These are phyloP conservation scores for Kurtzmaniella quercitrusa DNA, from an alignment of 1,139 yeast species.

Conservation along the genomic window DNA sequence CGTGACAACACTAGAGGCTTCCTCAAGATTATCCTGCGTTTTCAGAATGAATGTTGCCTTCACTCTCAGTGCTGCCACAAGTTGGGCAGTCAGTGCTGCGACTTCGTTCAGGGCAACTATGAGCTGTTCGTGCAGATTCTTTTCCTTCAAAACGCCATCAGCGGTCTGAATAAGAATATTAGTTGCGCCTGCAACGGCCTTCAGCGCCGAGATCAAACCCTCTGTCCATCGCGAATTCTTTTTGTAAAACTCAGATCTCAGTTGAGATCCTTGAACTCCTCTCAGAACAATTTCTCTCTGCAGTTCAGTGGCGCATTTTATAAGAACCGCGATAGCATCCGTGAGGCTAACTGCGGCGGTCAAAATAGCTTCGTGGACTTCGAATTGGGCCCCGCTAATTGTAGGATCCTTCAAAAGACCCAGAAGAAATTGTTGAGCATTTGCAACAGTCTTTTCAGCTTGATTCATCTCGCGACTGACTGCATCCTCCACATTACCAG, in stretches of 20 bases:
- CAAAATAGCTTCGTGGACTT: slow-evolving; percentile 74
- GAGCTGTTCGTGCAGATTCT: slow-evolving; percentile 73
- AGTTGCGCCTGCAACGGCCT: slow-evolving; percentile 83
- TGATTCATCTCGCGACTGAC: slow-evolving; percentile 70
- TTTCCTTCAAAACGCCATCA: slow-evolving; percentile 69
- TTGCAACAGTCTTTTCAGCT: slow-evolving; percentile 66
- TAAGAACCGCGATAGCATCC: slow-evolving; percentile 69
- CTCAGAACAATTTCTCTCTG: slow-evolving; percentile 78
- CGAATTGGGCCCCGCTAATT: slow-evolving; percentile 56
- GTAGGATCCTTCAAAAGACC: slow-evolving; percentile 53
- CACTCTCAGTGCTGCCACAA: slow-evolving; percentile 89
- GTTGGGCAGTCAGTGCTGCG: slow-evolving; percentile 89
- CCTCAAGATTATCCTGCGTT: slow-evolving; percentile 72
- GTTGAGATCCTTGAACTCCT: slow-evolving; percentile 57
- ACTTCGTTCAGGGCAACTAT: slow-evolving; percentile 91
- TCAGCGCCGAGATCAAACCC: slow-evolving; percentile 88
- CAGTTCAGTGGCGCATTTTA: slow-evolving; percentile 74
- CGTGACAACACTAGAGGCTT: slow-evolving; percentile 66
- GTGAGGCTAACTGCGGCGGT: slow-evolving; percentile 81
- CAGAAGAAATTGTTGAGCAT: slow-evolving; percentile 61
- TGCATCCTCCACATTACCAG: slow-evolving; percentile 61
- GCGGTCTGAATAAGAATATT: slow-evolving; percentile 78
- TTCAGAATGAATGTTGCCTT: slow-evolving; percentile 76
- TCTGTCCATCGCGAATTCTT: slow-evolving; percentile 94
- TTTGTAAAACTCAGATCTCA: slow-evolving; percentile 76